These are phyloP conservation scores for Isabelozyma gotoi DNA, from an alignment of 805 yeast species.

Conservation along the genomic window DNA sequence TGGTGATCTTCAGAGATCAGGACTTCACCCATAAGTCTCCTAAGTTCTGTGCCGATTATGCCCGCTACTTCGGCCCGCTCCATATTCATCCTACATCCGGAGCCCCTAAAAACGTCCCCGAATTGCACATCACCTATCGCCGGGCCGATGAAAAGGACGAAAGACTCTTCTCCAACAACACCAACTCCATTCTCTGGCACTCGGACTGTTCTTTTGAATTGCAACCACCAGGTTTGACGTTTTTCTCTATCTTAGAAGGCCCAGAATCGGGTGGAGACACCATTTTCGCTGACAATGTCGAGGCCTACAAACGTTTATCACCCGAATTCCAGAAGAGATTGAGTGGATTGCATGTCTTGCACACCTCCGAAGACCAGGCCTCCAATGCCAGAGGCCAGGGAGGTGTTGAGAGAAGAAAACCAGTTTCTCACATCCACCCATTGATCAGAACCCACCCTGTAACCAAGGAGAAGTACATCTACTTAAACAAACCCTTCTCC, in stretches of 20 bases:
- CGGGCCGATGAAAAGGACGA: slow-evolving; percentile 41
- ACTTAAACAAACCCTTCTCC: slow-evolving; percentile 59
- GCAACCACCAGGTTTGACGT: slow-evolving; percentile 72
- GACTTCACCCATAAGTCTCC: slow-evolving; percentile 58
- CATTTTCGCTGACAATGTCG: slow-evolving; percentile 68
- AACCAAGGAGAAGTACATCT: slow-evolving; percentile 58
- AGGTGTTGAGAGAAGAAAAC: slow-evolving; percentile 63
- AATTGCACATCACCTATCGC: slow-evolving; percentile 62
- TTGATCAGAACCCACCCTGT: slow-evolving; percentile 74
- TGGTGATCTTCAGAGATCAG: slow-evolving; percentile 64
- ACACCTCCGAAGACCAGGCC: slow-evolving; percentile 73
- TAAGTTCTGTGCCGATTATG: slow-evolving; percentile 51
- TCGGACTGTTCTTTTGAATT: slow-evolving; percentile 73
- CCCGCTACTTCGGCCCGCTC: slow-evolving; percentile 64
- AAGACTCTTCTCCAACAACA: slow-evolving; percentile 31
- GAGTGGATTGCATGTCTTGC: slow-evolving; percentile 63
- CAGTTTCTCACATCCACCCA: slow-evolving; percentile 66
- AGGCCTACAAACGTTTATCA: slow-evolving; percentile 71
- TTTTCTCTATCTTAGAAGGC: slow-evolving; percentile 60
- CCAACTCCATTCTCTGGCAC: slow-evolving; percentile 56
- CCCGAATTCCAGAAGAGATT: slow-evolving; percentile 60
- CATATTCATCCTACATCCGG: slow-evolving; percentile 78
- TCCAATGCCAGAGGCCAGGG: slow-evolving; percentile 52
- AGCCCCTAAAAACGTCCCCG: slow-evolving; percentile 62
- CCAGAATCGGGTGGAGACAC: slow-evolving; percentile 74